A percentile compares a stretch with the other conserved stretches of the same genome.
These are phyloP conservation scores for Tolypocladium tundrense DNA, from an alignment of 2,329 filamentous ascomycete genomes.

Conservation along the genomic window DNA sequence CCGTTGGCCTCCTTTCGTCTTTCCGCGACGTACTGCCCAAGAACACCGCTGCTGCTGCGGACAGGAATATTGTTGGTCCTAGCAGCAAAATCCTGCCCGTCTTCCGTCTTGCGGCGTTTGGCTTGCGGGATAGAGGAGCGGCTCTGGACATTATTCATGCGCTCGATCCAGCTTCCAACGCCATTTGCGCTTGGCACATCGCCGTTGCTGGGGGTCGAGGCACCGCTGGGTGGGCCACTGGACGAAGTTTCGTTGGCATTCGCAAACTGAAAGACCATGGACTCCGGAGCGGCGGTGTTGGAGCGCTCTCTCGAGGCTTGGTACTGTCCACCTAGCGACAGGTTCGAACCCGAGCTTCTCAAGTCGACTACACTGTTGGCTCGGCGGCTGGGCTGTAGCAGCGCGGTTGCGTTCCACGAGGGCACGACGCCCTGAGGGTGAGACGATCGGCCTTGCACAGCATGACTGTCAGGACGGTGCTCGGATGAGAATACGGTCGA, in stretches of 20 bases:
- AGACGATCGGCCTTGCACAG: conserved; percentile 16
- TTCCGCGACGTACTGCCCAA: conserved; percentile 59
- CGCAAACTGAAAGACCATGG: conserved; percentile 33
- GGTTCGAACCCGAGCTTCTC: conserved; percentile 13
- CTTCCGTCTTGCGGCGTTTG: conserved; percentile 55
- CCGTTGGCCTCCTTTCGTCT: conserved; percentile 34
- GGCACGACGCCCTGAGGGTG: conserved; percentile 15
- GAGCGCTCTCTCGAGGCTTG: conserved; percentile 10
- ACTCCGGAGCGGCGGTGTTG: conserved; percentile 15
- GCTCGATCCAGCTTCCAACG: conserved; percentile 58
- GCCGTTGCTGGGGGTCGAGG: conserved; percentile 20
- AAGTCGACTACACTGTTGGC: conserved; percentile 16
- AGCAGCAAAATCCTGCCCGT: conserved; percentile 31
- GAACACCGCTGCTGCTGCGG: conserved; percentile 39
- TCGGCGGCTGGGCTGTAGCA: conserved; percentile 27
- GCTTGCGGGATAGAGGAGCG: conserved; percentile 47
- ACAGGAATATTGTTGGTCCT: conserved; percentile 14
- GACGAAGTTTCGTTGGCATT: conserved; percentile 23
- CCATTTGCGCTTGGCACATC: conserved; percentile 22
- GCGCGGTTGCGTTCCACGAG: conserved; percentile 30
- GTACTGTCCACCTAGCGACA: conserved; percentile 10
- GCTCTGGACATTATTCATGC: conserved; percentile 63
- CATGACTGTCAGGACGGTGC: conserved; percentile 1
- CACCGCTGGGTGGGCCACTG: conserved; percentile 19
- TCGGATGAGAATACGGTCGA: background rate